These are phyloP conservation scores for Chrysoporthe puriensis DNA, from an alignment of 2,329 filamentous ascomycete species.

Conservation along the genomic window DNA sequence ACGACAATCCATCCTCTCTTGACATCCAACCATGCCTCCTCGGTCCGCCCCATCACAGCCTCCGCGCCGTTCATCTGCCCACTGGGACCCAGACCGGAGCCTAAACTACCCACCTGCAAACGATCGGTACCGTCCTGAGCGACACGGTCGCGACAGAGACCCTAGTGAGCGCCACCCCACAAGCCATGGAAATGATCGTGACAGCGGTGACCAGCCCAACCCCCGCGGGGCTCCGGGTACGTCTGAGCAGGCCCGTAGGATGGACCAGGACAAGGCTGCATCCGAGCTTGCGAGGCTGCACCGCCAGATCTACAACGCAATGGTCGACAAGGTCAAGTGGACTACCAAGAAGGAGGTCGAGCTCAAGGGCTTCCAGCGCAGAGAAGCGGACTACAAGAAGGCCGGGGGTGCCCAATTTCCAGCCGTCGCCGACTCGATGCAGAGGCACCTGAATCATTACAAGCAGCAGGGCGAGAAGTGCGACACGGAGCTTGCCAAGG, in stretches of 20 bases:
- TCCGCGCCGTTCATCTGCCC: not conserved
- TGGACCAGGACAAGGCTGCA: slow-evolving; percentile 9
- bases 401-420: slow-evolving; percentile 17
- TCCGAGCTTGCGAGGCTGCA: slow-evolving; percentile 17
- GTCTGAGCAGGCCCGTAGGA: slow-evolving; percentile 8
- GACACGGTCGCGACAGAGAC: slow-evolving; percentile 16
- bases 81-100: not conserved
- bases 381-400: slow-evolving; percentile 17
- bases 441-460: slow-evolving; percentile 12
- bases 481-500: slow-evolving; percentile 18
- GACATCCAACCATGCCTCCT: not conserved
- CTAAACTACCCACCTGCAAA: not conserved
- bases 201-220: not conserved
- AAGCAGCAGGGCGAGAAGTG: slow-evolving; percentile 6
- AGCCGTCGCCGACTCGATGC: slow-evolving; percentile 12
- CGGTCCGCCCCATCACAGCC: not conserved
- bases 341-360: slow-evolving; percentile 20
- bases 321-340: slow-evolving; percentile 17
- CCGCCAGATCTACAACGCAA: slow-evolving; percentile 9
- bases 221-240: not conserved
- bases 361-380: slow-evolving; percentile 12
- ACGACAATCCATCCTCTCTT: not conserved
- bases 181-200: not conserved
- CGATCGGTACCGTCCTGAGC: slow-evolving; percentile 4
- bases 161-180: slow-evolving; percentile 16